phyloP scores from a whole-genome alignment of 192 early-diverging fungal genomes.

The Jimgerdemannia lactiflua region DNA sequence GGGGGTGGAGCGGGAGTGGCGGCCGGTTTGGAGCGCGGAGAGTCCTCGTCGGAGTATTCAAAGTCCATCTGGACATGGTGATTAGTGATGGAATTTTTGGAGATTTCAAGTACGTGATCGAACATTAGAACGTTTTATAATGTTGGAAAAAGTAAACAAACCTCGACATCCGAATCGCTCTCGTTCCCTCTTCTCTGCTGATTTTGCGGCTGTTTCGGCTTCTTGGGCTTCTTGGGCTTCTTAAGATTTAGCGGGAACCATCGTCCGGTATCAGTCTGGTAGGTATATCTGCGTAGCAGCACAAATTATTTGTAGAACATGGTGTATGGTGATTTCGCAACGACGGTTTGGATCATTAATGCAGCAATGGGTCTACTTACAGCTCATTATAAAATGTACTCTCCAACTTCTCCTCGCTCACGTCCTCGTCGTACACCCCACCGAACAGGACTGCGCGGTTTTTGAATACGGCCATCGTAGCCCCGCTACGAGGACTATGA shows the following conservation, averaged over 20 bases:
- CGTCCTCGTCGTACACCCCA: slow-evolving; percentile 64
- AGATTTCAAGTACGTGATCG: neutral
- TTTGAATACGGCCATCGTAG: slow-evolving; percentile 57
- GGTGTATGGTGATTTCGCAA: no score
- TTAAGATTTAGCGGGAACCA: slow-evolving; percentile 60
- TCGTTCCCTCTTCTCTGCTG: slow-evolving; percentile 25
- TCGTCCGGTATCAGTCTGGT: slow-evolving; percentile 53
- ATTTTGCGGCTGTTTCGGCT: slow-evolving; percentile 36
- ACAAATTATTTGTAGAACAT: neutral
- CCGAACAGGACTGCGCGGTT: slow-evolving; percentile 57
- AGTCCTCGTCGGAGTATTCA: neutral
- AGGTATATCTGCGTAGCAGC: slow-evolving; percentile 28
- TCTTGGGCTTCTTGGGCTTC: slow-evolving; percentile 35
- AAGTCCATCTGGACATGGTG: neutral
- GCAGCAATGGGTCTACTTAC: slow-evolving; percentile 8
- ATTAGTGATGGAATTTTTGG: neutral
- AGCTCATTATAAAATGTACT: slow-evolving; percentile 60
- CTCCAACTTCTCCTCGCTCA: slow-evolving; percentile 59
- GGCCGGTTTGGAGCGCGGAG: neutral
- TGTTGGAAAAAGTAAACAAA: neutral
- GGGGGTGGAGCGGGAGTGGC: slow-evolving; percentile 1
- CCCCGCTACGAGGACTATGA: slow-evolving; percentile 27
- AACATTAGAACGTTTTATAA: neutral
- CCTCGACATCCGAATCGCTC: slow-evolving; percentile 26
- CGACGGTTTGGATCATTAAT: neutral